Evolutionary conservation across 2,329 filamentous ascomycete species (phyloP), one percentile per base, ranked within the genome.

Genomic region (Calonectria naviculata): DNA sequence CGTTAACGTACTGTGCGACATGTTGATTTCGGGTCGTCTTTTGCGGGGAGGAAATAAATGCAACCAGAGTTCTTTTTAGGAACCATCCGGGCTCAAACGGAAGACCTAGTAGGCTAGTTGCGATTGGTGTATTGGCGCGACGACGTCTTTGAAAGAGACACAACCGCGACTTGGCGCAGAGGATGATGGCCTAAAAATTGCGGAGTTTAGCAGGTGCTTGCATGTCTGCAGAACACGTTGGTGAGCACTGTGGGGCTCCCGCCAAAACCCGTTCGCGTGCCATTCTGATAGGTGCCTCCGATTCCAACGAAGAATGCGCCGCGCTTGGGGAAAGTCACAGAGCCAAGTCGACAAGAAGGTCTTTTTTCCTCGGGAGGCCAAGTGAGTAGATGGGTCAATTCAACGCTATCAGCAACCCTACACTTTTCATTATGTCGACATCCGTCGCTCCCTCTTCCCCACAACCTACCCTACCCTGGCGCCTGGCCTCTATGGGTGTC

Each of bases 401-500:
- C 46, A 64, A 38, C 41, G 26, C 38, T 8, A 4, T 10, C 13
- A 5, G 12, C 38, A 41, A 15, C 44, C 28, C 38, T 31, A 42
- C 31, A 36, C 34, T 29, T 29, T n/a, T 44, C 63, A 61, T 31
- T 52, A 78, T 78, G 76, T 74, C 77, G 49, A 68, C 63, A 17
- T 64, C 79, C 29, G 71, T 76, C 52, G 72, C 79, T 31, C 70
- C 76, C 47, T 71, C 81, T 61, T 76, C 80, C 47, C 71, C 73
- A 68, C 84, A 88, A 81, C 91, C 91, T 34, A 89, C 89, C 78
- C 83, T 92, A 69, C 85, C 91, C 83, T 95, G 93, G 93, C 93
- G 94, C 73, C 84, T 92, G 67, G 89, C 89, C 41, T 97, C 95
- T n/a, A 87, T 92, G 63, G 85, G 92, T 73, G 89, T 93, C 42